Evolutionary conservation across 2,329 filamentous ascomycete species (phyloP).

Genomic region (Curvularia sp.): DNA sequence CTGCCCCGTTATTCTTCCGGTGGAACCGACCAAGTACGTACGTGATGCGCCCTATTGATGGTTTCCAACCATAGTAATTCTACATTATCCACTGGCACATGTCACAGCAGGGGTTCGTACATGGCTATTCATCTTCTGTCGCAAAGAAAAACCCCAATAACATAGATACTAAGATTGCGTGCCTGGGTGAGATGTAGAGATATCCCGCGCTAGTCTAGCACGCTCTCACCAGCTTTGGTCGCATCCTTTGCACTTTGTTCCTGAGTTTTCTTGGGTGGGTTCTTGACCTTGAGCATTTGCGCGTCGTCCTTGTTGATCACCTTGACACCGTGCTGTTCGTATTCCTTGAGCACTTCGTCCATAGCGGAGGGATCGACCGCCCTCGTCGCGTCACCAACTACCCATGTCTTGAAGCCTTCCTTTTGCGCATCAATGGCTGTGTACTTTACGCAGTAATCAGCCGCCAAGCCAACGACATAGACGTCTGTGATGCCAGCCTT

Average conservation of each 20-base stretch:
- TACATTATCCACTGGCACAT: not conserved
- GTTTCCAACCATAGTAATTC: not conserved
- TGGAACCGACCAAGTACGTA: conserved; percentile 4
- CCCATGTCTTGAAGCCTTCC: conserved; percentile 77
- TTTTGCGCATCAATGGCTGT: conserved; percentile 79
- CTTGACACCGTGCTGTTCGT: conserved; percentile 66
- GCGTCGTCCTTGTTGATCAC: conserved; percentile 65
- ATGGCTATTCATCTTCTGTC: not conserved
- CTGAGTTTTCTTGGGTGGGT: conserved; percentile 13
- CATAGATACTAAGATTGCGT: not conserved
- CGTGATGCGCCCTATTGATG: not conserved
- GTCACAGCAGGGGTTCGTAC: not conserved
- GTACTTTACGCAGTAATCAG: conserved; percentile 85
- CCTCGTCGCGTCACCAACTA: conserved; percentile 79
- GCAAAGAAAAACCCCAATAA: not conserved
- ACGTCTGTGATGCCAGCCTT: conserved; percentile 73
- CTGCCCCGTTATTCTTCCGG: conserved; percentile 1
- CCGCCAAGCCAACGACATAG: conserved; percentile 84
- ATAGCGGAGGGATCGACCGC: conserved; percentile 70
- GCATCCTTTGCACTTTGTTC: conserved; percentile 6
- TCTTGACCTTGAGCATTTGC: conserved; percentile 62
- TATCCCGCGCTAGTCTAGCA: conserved; percentile 7
- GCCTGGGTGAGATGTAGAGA: not conserved
- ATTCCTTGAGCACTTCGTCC: conserved; percentile 61
- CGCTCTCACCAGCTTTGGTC: conserved; percentile 5